Evolutionary conservation across 352 stramenopile genomes (phyloP).

Genomic region (Halophytophthora polymorphica): DNA sequence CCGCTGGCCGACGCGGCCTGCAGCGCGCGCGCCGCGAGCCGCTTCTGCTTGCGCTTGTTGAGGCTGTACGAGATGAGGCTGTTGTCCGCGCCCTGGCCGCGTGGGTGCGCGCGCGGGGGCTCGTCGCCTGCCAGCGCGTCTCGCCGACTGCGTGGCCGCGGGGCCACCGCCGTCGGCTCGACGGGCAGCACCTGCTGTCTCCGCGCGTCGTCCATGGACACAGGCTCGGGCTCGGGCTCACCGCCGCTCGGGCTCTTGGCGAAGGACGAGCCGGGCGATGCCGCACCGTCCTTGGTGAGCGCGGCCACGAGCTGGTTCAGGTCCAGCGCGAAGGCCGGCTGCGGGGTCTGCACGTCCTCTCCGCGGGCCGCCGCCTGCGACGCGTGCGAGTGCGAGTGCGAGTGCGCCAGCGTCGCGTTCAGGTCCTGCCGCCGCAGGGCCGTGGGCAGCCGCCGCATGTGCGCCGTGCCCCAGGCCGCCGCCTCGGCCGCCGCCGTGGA

Average conservation of each 20-base stretch:
- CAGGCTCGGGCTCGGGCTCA: slow-evolving; percentile 21
- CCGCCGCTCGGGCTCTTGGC: slow-evolving; percentile 18
- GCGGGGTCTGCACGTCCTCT: slow-evolving; percentile 35
- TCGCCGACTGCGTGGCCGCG: slow-evolving; percentile 31
- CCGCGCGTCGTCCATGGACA: slow-evolving; percentile 20
- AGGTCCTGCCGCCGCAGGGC: slow-evolving; percentile 31
- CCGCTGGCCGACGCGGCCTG: slow-evolving; percentile 22
- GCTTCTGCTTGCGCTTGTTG: slow-evolving; percentile 61
- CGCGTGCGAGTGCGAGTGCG: too few relatives aligned
- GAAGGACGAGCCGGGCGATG: slow-evolving; percentile 32
- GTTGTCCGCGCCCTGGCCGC: slow-evolving; percentile 20
- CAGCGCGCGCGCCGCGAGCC: slow-evolving; percentile 37
- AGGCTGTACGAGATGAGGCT: slow-evolving; percentile 58
- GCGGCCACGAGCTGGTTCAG: slow-evolving; percentile 51
- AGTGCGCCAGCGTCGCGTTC: slow-evolving; percentile 36
- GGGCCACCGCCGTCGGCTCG: slow-evolving; percentile 1
- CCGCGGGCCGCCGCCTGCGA: slow-evolving; percentile 16
- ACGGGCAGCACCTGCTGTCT: slow-evolving; percentile 28
- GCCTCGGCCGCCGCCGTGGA: slow-evolving; percentile 19
- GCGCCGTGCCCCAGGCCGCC: slow-evolving; percentile 37
- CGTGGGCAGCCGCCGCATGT: slow-evolving; percentile 37
- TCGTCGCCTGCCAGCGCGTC: slow-evolving; percentile 40
- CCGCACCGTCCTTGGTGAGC: slow-evolving; percentile 25
- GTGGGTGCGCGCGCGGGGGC: slow-evolving; percentile 15
- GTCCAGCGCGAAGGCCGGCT: slow-evolving; percentile 53